A percentile compares a stretch with the other conserved stretches of the same genome.
These are phyloP conservation scores for Thyridium curvatum DNA, from an alignment of 2,329 filamentous ascomycete genomes.

Conservation along the genomic window DNA sequence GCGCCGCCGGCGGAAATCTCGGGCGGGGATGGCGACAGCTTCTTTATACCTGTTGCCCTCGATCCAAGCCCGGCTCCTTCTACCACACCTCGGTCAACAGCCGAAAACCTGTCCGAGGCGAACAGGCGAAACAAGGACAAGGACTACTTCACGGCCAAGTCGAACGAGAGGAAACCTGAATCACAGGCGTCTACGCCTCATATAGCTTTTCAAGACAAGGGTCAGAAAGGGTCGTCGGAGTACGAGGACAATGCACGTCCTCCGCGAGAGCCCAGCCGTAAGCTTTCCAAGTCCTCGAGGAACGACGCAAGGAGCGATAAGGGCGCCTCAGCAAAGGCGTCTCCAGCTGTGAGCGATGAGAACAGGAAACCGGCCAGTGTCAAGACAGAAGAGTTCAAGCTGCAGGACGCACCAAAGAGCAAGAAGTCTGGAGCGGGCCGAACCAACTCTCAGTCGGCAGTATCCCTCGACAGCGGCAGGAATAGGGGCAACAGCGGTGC, in stretches of 20 bases:
- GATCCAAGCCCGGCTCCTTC: conserved; percentile 59
- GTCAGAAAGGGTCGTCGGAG: conserved; percentile 57
- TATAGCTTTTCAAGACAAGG: conserved; percentile 86
- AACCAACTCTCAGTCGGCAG: conserved; percentile 36
- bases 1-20: conserved; percentile 26
- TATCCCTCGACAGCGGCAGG: conserved; percentile 27
- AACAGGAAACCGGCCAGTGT: conserved; percentile 27
- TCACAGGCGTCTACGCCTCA: conserved; percentile 66
- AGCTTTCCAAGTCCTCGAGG: conserved; percentile 38
- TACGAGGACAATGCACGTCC: conserved; percentile 37
- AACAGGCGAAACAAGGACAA: conserved; percentile 41
- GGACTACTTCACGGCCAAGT: conserved; percentile 52
- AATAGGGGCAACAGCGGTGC: conserved; percentile 29
- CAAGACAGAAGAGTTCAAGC: conserved; percentile 59
- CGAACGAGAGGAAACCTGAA: conserved; percentile 39
- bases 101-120: conserved; percentile 38
- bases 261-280: conserved; percentile 43
- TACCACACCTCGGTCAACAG: conserved; percentile 46
- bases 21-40: conserved; percentile 55
- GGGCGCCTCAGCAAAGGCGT: conserved; percentile 18
- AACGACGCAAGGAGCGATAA: conserved; percentile 18
- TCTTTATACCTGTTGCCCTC: conserved; percentile 70
- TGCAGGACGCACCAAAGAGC: conserved; percentile 74
- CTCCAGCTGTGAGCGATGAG: conserved; percentile 28
- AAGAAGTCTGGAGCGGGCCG: conserved; percentile 34